Conservation (phyloP, 495 filamentous ascomycete genomes). For the Penicillium daleae region DNA sequence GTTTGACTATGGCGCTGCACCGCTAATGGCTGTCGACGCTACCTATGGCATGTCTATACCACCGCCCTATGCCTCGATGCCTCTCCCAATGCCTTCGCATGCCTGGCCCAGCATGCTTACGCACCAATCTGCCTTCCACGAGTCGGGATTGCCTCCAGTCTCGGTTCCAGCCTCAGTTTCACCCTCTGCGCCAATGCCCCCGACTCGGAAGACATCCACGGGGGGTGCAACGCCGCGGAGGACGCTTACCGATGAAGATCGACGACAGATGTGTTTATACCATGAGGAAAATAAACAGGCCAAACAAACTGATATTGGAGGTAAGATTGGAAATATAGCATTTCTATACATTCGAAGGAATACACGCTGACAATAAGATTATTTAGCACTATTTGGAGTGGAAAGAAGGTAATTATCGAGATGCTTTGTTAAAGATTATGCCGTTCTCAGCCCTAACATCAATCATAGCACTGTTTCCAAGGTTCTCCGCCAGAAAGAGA, state of each 20-base stretch:
- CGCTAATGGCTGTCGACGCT: slow-evolving; percentile 44
- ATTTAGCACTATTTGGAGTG: slow-evolving; percentile 85
- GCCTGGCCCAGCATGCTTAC: slow-evolving; percentile 75
- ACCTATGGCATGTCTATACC: slow-evolving; percentile 51
- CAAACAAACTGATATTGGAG: slow-evolving; percentile 99
- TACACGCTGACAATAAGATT: slow-evolving; percentile 29
- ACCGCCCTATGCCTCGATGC: slow-evolving; percentile 54
- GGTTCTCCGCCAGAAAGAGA: slow-evolving; percentile 93
- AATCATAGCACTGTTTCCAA: slow-evolving; percentile 89
- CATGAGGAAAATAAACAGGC: slow-evolving; percentile 90
- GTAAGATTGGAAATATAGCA: slow-evolving; percentile 48
- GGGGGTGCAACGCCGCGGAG: slow-evolving; percentile 72
- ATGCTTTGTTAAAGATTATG: background rate
- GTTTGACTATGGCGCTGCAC: slow-evolving; percentile 41
- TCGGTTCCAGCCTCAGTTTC: slow-evolving; percentile 59
- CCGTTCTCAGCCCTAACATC: slow-evolving; percentile 30
- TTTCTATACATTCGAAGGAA: slow-evolving; percentile 20
- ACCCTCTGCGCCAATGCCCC: slow-evolving; percentile 51
- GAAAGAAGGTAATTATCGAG: slow-evolving; percentile 82
- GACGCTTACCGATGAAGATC: slow-evolving; percentile 91
- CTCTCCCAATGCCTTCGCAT: slow-evolving; percentile 67
- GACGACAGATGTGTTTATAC: slow-evolving; percentile 92
- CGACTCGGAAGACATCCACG: slow-evolving; percentile 55
- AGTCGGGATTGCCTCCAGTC: slow-evolving; percentile 45
- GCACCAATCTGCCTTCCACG: slow-evolving; percentile 34